Percentiles rank a stretch among this genome's conserved stretches.
phyloP scores from a whole-genome alignment of 768 basidiomycete genomes.

The Tricholoma matsutake region DNA sequence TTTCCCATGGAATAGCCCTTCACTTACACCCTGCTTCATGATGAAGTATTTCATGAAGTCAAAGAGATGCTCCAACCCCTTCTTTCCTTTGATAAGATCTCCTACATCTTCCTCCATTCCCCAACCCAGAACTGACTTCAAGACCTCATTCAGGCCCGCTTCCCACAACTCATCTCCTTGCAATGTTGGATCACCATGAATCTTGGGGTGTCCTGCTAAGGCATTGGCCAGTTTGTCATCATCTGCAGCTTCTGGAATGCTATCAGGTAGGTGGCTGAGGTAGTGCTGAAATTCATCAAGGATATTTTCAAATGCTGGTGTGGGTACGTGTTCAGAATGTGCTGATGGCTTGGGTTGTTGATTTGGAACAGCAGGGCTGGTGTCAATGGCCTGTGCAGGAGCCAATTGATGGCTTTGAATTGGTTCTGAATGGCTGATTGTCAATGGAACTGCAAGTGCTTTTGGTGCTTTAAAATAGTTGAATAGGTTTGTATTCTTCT shows the following conservation, averaged over 20 bases:
- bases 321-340: background rate
- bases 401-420: no score
- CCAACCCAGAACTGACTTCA: constrained; percentile 16
- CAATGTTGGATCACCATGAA: background rate
- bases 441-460: no score
- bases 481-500: no score
- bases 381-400: no score
- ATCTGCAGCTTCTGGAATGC: background rate
- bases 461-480: no score
- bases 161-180: background rate
- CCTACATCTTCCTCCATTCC: constrained; percentile 14
- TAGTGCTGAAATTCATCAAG: background rate
- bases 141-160: background rate
- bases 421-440: no score
- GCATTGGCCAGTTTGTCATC: background rate
- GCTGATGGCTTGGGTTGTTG: background rate
- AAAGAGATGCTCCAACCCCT: constrained; percentile 18
- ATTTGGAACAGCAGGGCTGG: no score
- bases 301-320: background rate
- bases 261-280: background rate
- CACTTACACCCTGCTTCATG: constrained; percentile 14
- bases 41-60: constrained; percentile 21
- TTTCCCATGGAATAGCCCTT: constrained; percentile 25
- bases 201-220: background rate
- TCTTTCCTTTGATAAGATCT: constrained; percentile 11